Conservation (phyloP, 2,329 filamentous ascomycete species). For the Leptographium procerum region DNA sequence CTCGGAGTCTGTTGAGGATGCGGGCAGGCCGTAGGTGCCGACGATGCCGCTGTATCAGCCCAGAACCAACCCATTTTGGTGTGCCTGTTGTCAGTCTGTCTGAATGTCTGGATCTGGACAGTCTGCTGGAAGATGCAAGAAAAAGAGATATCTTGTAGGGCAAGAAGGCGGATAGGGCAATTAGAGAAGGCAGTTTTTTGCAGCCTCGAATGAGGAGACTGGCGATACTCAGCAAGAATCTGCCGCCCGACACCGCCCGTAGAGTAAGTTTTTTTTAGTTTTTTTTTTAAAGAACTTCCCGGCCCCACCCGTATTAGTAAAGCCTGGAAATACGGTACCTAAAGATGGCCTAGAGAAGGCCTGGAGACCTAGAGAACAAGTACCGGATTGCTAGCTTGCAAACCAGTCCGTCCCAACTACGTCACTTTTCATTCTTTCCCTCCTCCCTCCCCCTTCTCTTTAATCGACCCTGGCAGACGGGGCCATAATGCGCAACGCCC, state of each 20-base stretch:
- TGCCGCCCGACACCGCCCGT: slow-evolving; percentile 10
- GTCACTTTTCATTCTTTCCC: not conserved
- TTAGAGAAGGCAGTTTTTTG: not conserved
- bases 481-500: not conserved
- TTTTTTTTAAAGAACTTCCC: not conserved
- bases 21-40: slow-evolving; percentile 7
- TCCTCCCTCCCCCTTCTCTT: no score
- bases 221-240: slow-evolving; percentile 5
- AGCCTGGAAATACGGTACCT: no score
- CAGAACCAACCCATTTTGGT: slow-evolving; percentile 51
- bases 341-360: no score
- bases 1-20: not conserved
- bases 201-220: not conserved
- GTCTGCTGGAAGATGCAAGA: no score
- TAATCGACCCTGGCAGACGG: no score
- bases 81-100: not conserved
- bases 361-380: no score
- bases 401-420: not conserved
- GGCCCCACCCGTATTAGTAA: slow-evolving; percentile 5
- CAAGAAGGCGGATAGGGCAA: not conserved
- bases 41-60: slow-evolving; percentile 36
- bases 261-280: not conserved
- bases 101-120: no score
- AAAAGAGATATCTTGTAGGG: no score
- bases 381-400: not conserved